Conservation (phyloP, 23 red algal species). For the Gracilaria caudata region DNA sequence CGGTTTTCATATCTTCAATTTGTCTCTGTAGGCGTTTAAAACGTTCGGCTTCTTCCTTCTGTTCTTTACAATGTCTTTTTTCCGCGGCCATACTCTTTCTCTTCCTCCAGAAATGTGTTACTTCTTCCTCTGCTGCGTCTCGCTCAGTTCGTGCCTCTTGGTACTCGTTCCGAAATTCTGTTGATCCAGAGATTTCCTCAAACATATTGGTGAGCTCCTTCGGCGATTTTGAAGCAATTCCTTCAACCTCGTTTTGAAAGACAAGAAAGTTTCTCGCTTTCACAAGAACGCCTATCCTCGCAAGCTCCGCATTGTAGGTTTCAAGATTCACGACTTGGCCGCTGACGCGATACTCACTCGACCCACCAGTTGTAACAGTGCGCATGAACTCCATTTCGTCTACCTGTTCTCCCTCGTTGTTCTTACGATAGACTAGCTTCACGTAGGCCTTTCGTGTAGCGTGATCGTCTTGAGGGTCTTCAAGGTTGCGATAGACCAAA, state of each 20-base stretch:
- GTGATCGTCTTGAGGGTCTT: constrained; percentile 37
- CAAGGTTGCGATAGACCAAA: constrained; percentile 76
- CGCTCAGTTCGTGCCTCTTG: constrained; percentile 42
- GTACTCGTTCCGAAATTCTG: constrained; percentile 77
- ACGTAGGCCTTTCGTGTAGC: constrained; percentile 63
- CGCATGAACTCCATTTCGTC: constrained; percentile 79
- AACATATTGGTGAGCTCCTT: constrained; percentile 85
- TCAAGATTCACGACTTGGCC: constrained; percentile 58
- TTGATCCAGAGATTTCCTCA: constrained; percentile 84
- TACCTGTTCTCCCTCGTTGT: constrained; percentile 21
- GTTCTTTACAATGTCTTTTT: constrained; percentile 79
- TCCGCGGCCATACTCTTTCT: constrained; percentile 86
- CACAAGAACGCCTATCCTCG: constrained; percentile 68
- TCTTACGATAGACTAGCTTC: constrained; percentile 61
- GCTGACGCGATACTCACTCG: constrained; percentile 78
- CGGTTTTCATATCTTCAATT: constrained; percentile 72
- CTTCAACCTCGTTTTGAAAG: constrained; percentile 97
- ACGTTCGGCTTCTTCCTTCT: constrained; percentile 87
- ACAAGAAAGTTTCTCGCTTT: constrained; percentile 94
- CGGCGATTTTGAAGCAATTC: constrained; percentile 75
- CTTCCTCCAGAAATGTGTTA: constrained; percentile 75
- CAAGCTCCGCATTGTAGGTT: constrained; percentile 75
- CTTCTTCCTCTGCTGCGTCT: constrained; percentile 80
- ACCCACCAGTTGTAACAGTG: constrained; percentile 53
- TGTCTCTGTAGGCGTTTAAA: constrained; percentile 71